Conservation (phyloP, 345 rosid species). For the Lumnitzera racemosa region DNA sequence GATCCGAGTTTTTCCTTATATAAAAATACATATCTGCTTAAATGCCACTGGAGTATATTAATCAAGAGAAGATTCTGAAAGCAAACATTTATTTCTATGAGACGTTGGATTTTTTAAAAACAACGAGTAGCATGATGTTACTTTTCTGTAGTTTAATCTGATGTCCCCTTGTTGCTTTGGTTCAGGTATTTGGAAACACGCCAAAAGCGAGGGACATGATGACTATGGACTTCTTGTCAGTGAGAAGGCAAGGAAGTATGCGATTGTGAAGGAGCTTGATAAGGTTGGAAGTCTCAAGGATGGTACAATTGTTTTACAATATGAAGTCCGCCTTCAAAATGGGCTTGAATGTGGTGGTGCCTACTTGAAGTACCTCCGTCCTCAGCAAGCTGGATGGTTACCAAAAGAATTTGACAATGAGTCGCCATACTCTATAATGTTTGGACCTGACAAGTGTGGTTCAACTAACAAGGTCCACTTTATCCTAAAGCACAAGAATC, state of each 20-base stretch:
- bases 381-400: slow-evolving; percentile 42
- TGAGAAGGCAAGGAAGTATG: slow-evolving; percentile 46
- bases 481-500: slow-evolving; percentile 48
- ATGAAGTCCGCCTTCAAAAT: slow-evolving; percentile 44
- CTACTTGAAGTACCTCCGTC: slow-evolving; percentile 43
- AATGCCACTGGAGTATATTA: no score
- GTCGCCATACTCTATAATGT: slow-evolving; percentile 56
- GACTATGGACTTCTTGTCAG: slow-evolving; percentile 57
- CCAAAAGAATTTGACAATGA: slow-evolving; percentile 33
- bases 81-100: no score
- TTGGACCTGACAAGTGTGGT: slow-evolving; percentile 61
- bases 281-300: slow-evolving; percentile 25
- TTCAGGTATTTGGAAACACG: slow-evolving; percentile 48
- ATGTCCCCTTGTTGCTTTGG: not conserved
- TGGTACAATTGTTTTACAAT: slow-evolving; percentile 35
- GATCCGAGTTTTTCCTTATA: no score
- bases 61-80: no score
- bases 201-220: slow-evolving; percentile 50
- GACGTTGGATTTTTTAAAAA: no score
- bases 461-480: slow-evolving; percentile 53
- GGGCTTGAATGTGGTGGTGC: slow-evolving; percentile 65
- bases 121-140: no score
- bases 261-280: slow-evolving; percentile 39
- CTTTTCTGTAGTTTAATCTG: not conserved
- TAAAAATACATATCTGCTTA: no score